Base-by-base conservation (phyloP, 2,329 filamentous ascomycete genomes). In the Apiospora hydei region DNA sequence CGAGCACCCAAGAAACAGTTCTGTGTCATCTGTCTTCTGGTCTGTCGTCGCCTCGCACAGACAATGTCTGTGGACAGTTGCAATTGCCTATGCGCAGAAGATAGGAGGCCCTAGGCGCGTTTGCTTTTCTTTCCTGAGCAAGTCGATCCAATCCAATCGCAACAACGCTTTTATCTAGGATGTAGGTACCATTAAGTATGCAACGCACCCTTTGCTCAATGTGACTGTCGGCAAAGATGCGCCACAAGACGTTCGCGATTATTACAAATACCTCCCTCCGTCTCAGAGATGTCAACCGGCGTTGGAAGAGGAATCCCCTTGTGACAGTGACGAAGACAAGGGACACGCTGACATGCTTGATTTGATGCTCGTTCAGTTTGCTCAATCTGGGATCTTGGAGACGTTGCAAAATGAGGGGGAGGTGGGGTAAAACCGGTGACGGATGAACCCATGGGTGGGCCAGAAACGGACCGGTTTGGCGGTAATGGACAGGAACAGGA, bases 401-500 rank as follows among this genome's bases (percentile, higher is more conserved):
- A 38, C 57, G 57, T 41, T 64, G 57, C 34, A 41, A 64, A 64
- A 64, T 38, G 57, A 64, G 57, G 57, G 57, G 57, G 57, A 64
- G 57, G 57, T 64, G 57, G 57, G 57, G 57, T 64, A 64, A 61
- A 61, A 3, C 53, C 30, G 30, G 53, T n/a, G 53, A 64, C 57
- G 57, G 57, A 64, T 64, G 57, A 64, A 41, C 21, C 57, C 57
- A 64, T 41, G 30, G 38, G 57, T 64, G 57, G 57, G 57, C 34
- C 57, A 64, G 57, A 64, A 64, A 64, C 57, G 57, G 57, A 64
- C 57, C 57, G 34, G 57, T 64, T 64, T 64, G 57, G 57, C 34
- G 57, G 57, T 41, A 64, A 61, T 57, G 14, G 51, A 61, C 53
- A 41, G 53, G 53, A 38, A 61, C 53, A 61, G 30, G 30, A 61